Evolutionary conservation across 345 rosid genomes (phyloP), one percentile per base, ranked within the genome.

Genomic region (Populus simonii): DNA sequence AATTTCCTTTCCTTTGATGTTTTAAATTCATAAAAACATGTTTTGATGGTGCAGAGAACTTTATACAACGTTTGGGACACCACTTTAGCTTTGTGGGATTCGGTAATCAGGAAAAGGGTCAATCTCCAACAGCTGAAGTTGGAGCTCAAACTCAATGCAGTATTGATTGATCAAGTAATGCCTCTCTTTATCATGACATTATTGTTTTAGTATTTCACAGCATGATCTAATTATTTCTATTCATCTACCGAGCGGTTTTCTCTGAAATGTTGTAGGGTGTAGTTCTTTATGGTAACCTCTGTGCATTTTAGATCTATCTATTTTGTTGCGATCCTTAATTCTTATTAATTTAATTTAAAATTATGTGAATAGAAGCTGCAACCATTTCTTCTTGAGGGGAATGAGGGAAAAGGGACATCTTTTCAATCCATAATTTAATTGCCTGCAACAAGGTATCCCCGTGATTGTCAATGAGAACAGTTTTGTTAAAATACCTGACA

Each of bases 111-210:
- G 80, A 92, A 92, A 85, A 89, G 90, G 82, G 87, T 86, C 79
- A 79, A 80, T 83, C 86, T 96, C 66, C 94, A 91, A 78, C 91
- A 84, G 87, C 84, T 88, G 82, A 87, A 82, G 83, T 87, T 89
- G 82, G 92, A 90, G 88, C 88, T 94, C 67, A 92, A 90, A 89
- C 89, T 96, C 79, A 89, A 82, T 83, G 80, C 89, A n/a, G 76
- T 94, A 81, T 76, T 96, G 81, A 88, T 83, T 76, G 76, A 83
- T 73, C 99, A 96, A 80, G 99, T 94, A 88, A 76, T 55, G 71
- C 80, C 74, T 82, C 80, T 81, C 72, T 78, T 49, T 59, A 36
- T 74, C 65, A 8, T 49, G 74, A 66, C 74, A 35, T 45, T 36
- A 31, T 41, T 35, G 29, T 33, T 78, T 78, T 66, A 33, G 23